Conservation (phyloP, 192 early-diverging fungal genomes). For the Coemansia sp. region DNA sequence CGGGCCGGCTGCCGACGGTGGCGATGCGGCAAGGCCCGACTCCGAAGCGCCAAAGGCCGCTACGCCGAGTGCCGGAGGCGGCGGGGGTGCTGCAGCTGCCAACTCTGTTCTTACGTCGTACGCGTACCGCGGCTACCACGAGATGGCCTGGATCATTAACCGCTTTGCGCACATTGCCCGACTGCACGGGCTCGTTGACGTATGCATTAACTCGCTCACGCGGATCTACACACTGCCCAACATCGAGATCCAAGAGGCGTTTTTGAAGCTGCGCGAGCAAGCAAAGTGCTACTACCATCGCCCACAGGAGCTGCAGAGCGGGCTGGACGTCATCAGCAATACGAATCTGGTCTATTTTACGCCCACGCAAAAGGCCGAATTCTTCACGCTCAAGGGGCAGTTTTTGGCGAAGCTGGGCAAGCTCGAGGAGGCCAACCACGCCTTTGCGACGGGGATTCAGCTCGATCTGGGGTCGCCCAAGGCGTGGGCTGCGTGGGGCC, state of each 20-base stretch:
- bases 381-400: slow-evolving; percentile 94
- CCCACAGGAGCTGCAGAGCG: slow-evolving; percentile 82
- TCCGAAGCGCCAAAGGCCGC: slow-evolving; percentile 12
- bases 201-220: slow-evolving; percentile 87
- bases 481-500: slow-evolving; percentile 96
- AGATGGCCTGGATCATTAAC: slow-evolving; percentile 99
- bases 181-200: slow-evolving; percentile 92
- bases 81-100: background rate
- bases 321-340: slow-evolving; percentile 98
- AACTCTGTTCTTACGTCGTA: slow-evolving; percentile 66
- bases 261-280: slow-evolving; percentile 94
- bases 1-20: slow-evolving; percentile 11
- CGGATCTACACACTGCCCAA: slow-evolving; percentile 99
- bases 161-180: slow-evolving; percentile 96
- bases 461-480: slow-evolving; percentile 86
- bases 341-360: slow-evolving; percentile 98
- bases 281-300: slow-evolving; percentile 97
- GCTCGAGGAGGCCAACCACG: slow-evolving; percentile 83
- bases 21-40: slow-evolving; percentile 19
- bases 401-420: slow-evolving; percentile 88
- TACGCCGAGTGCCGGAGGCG: slow-evolving; percentile 1
- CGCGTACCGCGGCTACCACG: slow-evolving; percentile 97
- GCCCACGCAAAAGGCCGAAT: slow-evolving; percentile 91
- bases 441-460: slow-evolving; percentile 89
- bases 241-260: slow-evolving; percentile 99